Evolutionary conservation across 1,139 yeast genomes (phyloP), one percentile per base, ranked within the genome.

Genomic region (Pichia sp.): DNA sequence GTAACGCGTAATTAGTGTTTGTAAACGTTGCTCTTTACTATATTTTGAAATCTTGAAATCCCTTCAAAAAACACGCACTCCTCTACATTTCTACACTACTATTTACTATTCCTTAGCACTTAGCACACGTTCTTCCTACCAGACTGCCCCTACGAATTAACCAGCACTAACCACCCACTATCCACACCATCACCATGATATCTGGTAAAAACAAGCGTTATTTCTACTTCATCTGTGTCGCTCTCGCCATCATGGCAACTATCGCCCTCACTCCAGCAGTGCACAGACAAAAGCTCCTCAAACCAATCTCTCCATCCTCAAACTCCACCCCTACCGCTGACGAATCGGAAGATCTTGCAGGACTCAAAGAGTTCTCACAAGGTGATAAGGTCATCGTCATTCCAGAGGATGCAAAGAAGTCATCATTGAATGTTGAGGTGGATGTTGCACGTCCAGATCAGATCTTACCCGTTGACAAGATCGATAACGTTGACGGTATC

Each of bases 221-320:
- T 3, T 12, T 41, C 5, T 20, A 36, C 13, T 39, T 34, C 19
- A 25, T 36, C 3, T 39, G 33, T 24, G 18, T 39, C 15, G 39
- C 31, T 4, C 20, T 41, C 21, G 37, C 37, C 11, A 29, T 41
- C 16, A 6, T 37, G 16, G 42, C 42, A 13, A 33, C 40, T 5
- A 16, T 41, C 3, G 30, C 39, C 12, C 36, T 39, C 35, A 41
- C 40, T 4, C 41, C 45, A 19, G 38, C 15, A 21, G 25, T 30
- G 9, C 38, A 41, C 5, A 25, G 32, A 12, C 27, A 34, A 17
- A 23, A 33, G 13, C 15, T 36, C 2, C 22, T 38, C 3, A 33
- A 33, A 28, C 44, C 36, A 25, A 31, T 41, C 15, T 19, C n/a
- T 18, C 9, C 16, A 7, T 12, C 22, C 6, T 12, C 34, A 6